Evolutionary conservation across 352 stramenopile species (phyloP), one percentile per base, ranked within the genome.

Genomic region (Bremia lactucae): DNA sequence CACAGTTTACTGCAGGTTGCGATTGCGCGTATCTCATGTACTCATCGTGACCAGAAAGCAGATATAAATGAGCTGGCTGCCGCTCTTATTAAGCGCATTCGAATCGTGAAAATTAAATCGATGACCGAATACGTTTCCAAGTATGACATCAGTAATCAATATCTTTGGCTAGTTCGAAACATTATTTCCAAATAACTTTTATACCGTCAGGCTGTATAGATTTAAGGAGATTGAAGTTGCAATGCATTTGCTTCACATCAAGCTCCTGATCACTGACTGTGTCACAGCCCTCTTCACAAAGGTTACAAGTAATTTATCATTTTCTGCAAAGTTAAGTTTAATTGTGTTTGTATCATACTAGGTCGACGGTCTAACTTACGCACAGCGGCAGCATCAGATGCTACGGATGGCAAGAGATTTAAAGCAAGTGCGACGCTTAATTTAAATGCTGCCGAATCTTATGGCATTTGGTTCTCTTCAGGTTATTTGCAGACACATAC

Each of bases 181-280:
- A n/a, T n/a, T n/a, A n/a, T n/a, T n/a, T n/a, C n/a, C n/a, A n/a
- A n/a, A n/a, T n/a, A n/a, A n/a, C n/a, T n/a, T n/a, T n/a, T n/a
- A n/a, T n/a, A n/a, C n/a, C n/a, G n/a, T n/a, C n/a, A n/a, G n/a
- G n/a, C n/a, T n/a, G n/a, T n/a, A 34, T 46, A 91, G 75, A n/a
- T 33, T 87, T 6, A 79, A 79, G 31, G 57, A 65, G 14, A 41
- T 86, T n/a, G 57, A 84, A 39, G 44, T 55, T 13, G 55, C 39
- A 14, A 68, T 87, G 44, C 35, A 61, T n/a, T 46, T 45, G 11
- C 46, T 71, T 21, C 52, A 66, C 16, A 56, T 72, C 10, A 82
- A 86, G 36, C 63, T 88, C 35, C 15, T 91, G 2, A 56, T 91
- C 23, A 53, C 89, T 37, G 79, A 91, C 59, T 89, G 76, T n/a